These are phyloP conservation scores for Nigrospora oryzae DNA, from an alignment of 2,329 filamentous ascomycete species.

Conservation along the genomic window DNA sequence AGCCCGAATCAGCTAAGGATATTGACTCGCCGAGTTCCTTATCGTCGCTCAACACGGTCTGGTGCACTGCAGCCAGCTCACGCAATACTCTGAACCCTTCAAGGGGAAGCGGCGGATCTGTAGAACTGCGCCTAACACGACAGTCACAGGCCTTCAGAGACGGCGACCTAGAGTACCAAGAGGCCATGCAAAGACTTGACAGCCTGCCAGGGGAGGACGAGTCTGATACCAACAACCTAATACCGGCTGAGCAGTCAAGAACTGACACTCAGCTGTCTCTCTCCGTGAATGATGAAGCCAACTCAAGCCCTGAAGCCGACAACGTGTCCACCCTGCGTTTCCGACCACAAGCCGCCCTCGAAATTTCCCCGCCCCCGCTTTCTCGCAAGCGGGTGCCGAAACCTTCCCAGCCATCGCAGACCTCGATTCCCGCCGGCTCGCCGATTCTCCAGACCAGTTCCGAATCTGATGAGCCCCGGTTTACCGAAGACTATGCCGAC, in stretches of 20 bases:
- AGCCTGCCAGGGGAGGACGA: constrained; percentile 15
- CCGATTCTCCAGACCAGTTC: constrained; percentile 28
- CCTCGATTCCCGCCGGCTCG: constrained; percentile 23
- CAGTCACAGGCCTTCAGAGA: constrained; percentile 12
- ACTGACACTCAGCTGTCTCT: constrained; percentile 11
- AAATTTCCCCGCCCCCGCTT: background rate
- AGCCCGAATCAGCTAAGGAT: background rate
- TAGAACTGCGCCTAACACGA: constrained; percentile 4
- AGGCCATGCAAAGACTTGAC: constrained; percentile 33
- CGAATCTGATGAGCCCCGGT: constrained; percentile 19
- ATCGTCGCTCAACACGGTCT: constrained; percentile 24
- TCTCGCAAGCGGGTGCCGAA: background rate
- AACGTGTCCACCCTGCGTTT: too few species aligned
- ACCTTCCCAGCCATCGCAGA: constrained; percentile 10
- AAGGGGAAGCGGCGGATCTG: background rate
- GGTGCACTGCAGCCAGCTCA: constrained; percentile 28
- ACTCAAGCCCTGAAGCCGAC: too few species aligned
- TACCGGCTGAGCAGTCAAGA: constrained; percentile 5
- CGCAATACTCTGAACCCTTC: constrained; percentile 25
- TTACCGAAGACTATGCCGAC: constrained; percentile 26
- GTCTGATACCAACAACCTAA: constrained; percentile 1
- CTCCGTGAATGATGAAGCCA: constrained; percentile 5
- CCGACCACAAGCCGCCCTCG: constrained; percentile 5
- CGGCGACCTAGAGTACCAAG: constrained; percentile 30
- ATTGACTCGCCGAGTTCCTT: background rate